Evolutionary conservation across 2,329 filamentous ascomycete genomes (phyloP).

Genomic region (Stagonosporopsis vannaccii): DNA sequence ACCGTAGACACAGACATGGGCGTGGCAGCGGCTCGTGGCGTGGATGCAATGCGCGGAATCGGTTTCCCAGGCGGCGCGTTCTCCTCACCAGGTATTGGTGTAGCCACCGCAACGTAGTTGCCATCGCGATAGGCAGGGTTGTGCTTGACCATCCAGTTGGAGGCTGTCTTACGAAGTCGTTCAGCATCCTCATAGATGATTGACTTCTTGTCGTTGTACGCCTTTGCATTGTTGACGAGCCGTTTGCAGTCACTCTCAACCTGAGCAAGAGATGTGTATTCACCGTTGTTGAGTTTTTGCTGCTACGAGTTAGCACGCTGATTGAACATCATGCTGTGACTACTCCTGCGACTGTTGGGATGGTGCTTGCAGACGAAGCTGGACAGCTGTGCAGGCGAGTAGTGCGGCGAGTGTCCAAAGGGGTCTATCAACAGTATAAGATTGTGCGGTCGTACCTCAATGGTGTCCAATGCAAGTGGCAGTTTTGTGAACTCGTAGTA

Average conservation of each 20-base stretch:
- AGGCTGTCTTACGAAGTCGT: conserved; percentile 82
- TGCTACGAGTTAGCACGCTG: conserved; percentile 35
- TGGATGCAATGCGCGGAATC: conserved; percentile 36
- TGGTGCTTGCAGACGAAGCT: not conserved
- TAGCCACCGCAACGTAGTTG: conserved; percentile 73
- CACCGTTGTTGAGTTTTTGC: conserved; percentile 71
- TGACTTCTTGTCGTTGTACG: conserved; percentile 78
- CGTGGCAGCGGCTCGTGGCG: conserved; percentile 34
- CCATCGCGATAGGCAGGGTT: conserved; percentile 81
- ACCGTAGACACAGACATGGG: conserved; percentile 29
- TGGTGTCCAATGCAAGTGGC: conserved; percentile 78
- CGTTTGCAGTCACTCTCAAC: conserved; percentile 88
- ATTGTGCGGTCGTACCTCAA: conserved; percentile 62
- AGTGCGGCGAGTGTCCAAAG: not conserved
- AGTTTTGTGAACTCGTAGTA: conserved; percentile 81
- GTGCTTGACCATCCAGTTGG: conserved; percentile 85
- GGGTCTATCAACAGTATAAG: not conserved
- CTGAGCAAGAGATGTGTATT: conserved; percentile 74
- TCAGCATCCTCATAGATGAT: conserved; percentile 83
- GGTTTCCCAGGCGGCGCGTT: conserved; percentile 42
- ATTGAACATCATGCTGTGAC: not conserved
- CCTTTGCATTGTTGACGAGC: conserved; percentile 86
- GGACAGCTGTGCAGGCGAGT: not conserved
- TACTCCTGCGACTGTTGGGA: not conserved
- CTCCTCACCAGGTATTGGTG: conserved; percentile 70